phyloP scores from a whole-genome alignment of 148 eudicot genomes.

The Limonium bicolor region DNA sequence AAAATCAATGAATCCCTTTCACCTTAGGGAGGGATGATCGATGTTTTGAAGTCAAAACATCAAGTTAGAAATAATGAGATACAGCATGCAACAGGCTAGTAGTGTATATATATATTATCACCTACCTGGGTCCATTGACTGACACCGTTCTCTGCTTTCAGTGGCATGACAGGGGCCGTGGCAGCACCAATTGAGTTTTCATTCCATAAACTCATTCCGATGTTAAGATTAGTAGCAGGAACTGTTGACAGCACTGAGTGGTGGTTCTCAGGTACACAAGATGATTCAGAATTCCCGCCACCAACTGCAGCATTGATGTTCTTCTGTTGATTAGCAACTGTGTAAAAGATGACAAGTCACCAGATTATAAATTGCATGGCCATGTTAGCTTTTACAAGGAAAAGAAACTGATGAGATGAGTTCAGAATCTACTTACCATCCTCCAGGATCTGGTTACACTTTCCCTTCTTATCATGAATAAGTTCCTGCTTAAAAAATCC shows the following conservation, averaged over 20 bases:
- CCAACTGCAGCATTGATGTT: constrained; percentile 15
- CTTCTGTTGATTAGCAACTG: constrained; percentile 63
- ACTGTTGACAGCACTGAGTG: constrained; percentile 47
- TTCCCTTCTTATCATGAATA: constrained; percentile 55
- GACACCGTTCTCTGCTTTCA: constrained; percentile 39
- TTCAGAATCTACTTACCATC: constrained; percentile 67
- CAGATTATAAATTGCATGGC: too few species aligned
- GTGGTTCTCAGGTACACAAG: too few species aligned
- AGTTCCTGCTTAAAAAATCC: constrained; percentile 28
- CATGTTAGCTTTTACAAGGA: too few species aligned
- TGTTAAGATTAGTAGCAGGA: constrained; percentile 63
- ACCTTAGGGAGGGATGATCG: too few species aligned
- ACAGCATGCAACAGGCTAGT: not conserved
- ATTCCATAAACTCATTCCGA: constrained; percentile 94
- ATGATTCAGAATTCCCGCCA: too few species aligned
- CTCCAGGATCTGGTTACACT: constrained; percentile 87
- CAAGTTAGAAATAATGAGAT: not conserved
- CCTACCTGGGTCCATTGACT: constrained; percentile 58
- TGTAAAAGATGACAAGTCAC: not conserved
- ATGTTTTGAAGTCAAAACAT: not conserved
- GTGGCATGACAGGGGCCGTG: constrained; percentile 40
- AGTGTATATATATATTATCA: constrained; percentile 8
- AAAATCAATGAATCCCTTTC: not conserved
- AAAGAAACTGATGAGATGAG: too few species aligned
- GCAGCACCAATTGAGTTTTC: too few species aligned